Evolutionary conservation across 805 yeast genomes (phyloP).

Genomic region (Wickerhamomyces chaumierensis): DNA sequence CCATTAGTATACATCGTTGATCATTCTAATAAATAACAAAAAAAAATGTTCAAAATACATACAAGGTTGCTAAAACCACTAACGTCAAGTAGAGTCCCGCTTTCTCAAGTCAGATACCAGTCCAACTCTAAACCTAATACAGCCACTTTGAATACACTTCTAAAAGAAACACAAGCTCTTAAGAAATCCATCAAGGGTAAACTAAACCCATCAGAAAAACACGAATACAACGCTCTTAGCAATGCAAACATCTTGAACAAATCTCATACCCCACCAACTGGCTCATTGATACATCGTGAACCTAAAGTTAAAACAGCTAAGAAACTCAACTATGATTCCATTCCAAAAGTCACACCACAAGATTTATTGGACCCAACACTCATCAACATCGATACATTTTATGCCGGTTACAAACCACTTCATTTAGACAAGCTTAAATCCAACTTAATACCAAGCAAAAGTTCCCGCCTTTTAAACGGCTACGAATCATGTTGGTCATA

Average conservation of each 20-base stretch:
- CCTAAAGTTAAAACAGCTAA: neutral
- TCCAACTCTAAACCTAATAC: too few relatives aligned
- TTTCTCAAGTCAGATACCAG: too few relatives aligned
- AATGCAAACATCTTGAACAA: constrained; percentile 12
- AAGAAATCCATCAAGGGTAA: constrained; percentile 3
- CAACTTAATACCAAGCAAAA: constrained; percentile 20
- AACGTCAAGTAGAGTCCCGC: too few relatives aligned
- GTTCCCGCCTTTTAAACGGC: constrained; percentile 16
- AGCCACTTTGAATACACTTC: too few relatives aligned
- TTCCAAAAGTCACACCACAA: constrained; percentile 15
- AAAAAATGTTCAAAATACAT: too few relatives aligned
- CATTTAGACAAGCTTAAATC: constrained; percentile 15
- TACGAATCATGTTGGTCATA: constrained; percentile 22
- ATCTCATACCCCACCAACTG: too few relatives aligned
- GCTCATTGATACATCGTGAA: neutral
- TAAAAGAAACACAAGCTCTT: constrained; percentile 3
- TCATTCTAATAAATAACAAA: too few relatives aligned
- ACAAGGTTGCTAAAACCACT: too few relatives aligned
- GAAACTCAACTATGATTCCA: constrained; percentile 9
- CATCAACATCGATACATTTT: constrained; percentile 11
- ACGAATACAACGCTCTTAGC: constrained; percentile 17
- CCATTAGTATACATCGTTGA: too few relatives aligned
- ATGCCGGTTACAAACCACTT: constrained; percentile 15
- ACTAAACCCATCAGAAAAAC: constrained; percentile 1
- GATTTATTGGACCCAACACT: constrained; percentile 9